Evolutionary conservation across 208 protist genomes (phyloP).

Genomic region (Entamoeba histolytica): DNA sequence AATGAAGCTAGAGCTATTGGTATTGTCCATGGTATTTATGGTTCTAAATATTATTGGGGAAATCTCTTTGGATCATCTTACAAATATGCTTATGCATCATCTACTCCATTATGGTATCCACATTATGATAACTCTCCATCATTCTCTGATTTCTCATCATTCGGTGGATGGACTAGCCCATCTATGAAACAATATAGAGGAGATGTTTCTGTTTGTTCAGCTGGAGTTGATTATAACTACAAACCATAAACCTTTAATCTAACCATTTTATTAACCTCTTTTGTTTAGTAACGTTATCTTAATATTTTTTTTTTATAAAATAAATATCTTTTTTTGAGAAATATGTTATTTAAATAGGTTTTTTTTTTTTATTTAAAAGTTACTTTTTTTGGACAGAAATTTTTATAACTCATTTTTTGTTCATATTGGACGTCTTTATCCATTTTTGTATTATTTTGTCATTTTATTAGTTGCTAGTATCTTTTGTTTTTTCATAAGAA

Average conservation of each 20-base stretch:
- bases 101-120: background rate
- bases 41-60: background rate
- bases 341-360: no score
- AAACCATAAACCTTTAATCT: background rate
- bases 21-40: background rate
- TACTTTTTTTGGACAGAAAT: no score
- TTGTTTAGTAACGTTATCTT: no score
- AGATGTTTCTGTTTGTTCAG: background rate
- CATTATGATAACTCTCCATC: background rate
- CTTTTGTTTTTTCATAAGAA: no score
- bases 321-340: no score
- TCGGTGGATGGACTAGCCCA: background rate
- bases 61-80: background rate
- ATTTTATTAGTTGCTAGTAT: no score
- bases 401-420: no score
- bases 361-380: no score
- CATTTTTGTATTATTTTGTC: no score
- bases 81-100: background rate
- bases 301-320: no score
- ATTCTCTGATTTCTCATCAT: background rate
- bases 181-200: conserved; percentile 2
- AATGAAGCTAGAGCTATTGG: no score
- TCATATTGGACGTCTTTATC: no score
- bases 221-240: conserved; percentile 1
- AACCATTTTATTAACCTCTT: background rate